These are phyloP conservation scores for Curvularia lunata DNA, from an alignment of 2,329 filamentous ascomycete species.

Conservation along the genomic window DNA sequence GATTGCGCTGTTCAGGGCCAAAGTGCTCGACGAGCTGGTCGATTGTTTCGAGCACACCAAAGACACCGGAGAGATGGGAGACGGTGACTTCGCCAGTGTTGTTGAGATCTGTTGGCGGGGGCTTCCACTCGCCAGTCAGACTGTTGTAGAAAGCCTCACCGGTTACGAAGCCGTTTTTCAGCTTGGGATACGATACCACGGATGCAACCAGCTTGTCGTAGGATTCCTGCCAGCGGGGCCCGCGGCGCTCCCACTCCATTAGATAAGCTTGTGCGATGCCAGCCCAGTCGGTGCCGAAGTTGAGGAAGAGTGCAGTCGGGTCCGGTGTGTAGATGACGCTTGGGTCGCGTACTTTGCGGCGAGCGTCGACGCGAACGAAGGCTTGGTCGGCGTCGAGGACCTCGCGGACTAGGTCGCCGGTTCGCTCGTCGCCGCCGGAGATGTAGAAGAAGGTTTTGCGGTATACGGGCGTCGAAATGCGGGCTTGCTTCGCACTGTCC, in stretches of 20 bases:
- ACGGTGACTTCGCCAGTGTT: slow-evolving; percentile 61
- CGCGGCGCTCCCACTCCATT: slow-evolving; percentile 65
- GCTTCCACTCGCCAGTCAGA: slow-evolving; percentile 57
- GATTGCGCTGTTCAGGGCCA: slow-evolving; percentile 44
- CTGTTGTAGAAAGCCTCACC: slow-evolving; percentile 61
- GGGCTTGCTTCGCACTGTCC: slow-evolving; percentile 67
- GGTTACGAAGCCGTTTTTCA: slow-evolving; percentile 66
- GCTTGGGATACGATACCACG: slow-evolving; percentile 58
- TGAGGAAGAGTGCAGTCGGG: slow-evolving; percentile 55
- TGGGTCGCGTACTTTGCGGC: slow-evolving; percentile 64
- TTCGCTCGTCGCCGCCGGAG: slow-evolving; percentile 62
- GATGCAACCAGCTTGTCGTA: slow-evolving; percentile 58
- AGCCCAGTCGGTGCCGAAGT: slow-evolving; percentile 66
- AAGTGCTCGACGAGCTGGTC: slow-evolving; percentile 61
- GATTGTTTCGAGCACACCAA: slow-evolving; percentile 65
- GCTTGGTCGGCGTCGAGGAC: slow-evolving; percentile 61
- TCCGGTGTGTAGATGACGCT: slow-evolving; percentile 56
- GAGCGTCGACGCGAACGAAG: slow-evolving; percentile 61
- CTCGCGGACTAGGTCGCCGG: slow-evolving; percentile 62
- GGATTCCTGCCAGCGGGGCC: slow-evolving; percentile 61
- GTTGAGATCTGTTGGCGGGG: slow-evolving; percentile 60
- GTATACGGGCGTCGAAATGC: slow-evolving; percentile 65
- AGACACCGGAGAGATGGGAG: slow-evolving; percentile 64
- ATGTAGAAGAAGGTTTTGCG: slow-evolving; percentile 65
- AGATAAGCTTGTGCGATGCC: slow-evolving; percentile 64